Conservation (phyloP, 2,329 filamentous ascomycete genomes). For the Bertia moriformis region DNA sequence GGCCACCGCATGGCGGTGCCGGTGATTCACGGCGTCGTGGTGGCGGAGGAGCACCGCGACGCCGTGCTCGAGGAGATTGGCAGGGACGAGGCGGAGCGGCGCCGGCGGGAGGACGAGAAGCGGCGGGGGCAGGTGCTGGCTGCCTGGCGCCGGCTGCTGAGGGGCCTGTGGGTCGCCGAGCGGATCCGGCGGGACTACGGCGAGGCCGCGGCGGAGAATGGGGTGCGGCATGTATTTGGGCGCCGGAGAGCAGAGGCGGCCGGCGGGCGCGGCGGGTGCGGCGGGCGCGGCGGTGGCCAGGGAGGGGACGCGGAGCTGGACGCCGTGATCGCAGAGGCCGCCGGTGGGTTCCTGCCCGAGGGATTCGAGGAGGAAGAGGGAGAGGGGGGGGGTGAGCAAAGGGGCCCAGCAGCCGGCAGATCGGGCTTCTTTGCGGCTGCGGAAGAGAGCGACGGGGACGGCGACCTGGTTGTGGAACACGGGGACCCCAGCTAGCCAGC, state of each 20-base stretch:
- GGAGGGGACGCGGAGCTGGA: slow-evolving; percentile 8
- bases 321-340: too few species aligned
- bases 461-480: too few species aligned
- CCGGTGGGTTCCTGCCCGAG: slow-evolving; percentile 14
- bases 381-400: slow-evolving; percentile 4
- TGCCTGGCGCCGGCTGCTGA: slow-evolving; percentile 75
- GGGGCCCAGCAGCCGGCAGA: too few species aligned
- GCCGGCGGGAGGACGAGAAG: slow-evolving; percentile 72
- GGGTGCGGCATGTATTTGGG: slow-evolving; percentile 36
- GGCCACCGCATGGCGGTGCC: slow-evolving; percentile 88
- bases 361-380: too few species aligned
- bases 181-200: slow-evolving; percentile 67
- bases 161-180: slow-evolving; percentile 70
- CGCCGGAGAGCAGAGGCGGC: slow-evolving; percentile 29
- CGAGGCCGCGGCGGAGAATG: slow-evolving; percentile 35
- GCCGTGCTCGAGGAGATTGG: slow-evolving; percentile 65
- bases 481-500: too few species aligned
- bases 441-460: slow-evolving; percentile 3
- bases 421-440: slow-evolving; percentile 5
- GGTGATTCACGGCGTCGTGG: slow-evolving; percentile 76
- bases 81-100: slow-evolving; percentile 61
- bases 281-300: slow-evolving; percentile 12
- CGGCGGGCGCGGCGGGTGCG: slow-evolving; percentile 7
- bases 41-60: slow-evolving; percentile 67
- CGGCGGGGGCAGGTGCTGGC: slow-evolving; percentile 57